These are phyloP conservation scores for Arachis stenosperma DNA, from an alignment of 306 rosid genomes.

Conservation along the genomic window DNA sequence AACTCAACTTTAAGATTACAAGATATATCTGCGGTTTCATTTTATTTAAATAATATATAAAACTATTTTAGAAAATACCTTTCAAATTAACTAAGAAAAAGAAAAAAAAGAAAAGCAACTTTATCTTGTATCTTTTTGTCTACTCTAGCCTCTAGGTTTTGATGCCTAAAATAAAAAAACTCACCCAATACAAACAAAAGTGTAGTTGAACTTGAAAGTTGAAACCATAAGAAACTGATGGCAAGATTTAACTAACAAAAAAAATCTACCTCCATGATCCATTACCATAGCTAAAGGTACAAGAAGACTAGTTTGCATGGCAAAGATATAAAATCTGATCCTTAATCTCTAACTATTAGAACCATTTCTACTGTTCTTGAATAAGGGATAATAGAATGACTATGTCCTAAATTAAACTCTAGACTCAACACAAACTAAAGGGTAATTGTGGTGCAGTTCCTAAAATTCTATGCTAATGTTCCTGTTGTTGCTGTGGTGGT, in stretches of 20 bases:
- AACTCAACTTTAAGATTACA: neutral
- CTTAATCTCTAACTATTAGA: constrained; percentile 7
- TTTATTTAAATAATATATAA: neutral
- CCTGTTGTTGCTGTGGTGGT: constrained; percentile 35
- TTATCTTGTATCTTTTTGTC: too few relatives aligned
- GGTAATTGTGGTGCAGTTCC: constrained; percentile 17
- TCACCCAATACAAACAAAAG: neutral
- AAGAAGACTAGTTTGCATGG: constrained; percentile 18
- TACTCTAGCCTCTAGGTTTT: neutral
- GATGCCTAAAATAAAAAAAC: neutral
- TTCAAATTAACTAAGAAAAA: too few relatives aligned
- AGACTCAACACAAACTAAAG: constrained; percentile 1
- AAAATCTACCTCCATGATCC: constrained; percentile 14
- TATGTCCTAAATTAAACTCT: constrained; percentile 18
- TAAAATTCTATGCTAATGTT: constrained; percentile 47
- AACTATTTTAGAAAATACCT: neutral
- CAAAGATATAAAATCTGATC: constrained; percentile 17
- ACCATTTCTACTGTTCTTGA: constrained; percentile 8
- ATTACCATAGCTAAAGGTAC: constrained; percentile 5
- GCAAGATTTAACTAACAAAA: constrained; percentile 2
- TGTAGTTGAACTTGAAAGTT: neutral
- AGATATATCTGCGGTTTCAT: neutral
- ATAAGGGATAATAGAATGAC: constrained; percentile 26
- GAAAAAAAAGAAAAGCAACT: too few relatives aligned
- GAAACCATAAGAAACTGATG: constrained; percentile 1